These are phyloP conservation scores for Pogostemon cablin DNA, from an alignment of 257 asterid genomes.

Conservation along the genomic window DNA sequence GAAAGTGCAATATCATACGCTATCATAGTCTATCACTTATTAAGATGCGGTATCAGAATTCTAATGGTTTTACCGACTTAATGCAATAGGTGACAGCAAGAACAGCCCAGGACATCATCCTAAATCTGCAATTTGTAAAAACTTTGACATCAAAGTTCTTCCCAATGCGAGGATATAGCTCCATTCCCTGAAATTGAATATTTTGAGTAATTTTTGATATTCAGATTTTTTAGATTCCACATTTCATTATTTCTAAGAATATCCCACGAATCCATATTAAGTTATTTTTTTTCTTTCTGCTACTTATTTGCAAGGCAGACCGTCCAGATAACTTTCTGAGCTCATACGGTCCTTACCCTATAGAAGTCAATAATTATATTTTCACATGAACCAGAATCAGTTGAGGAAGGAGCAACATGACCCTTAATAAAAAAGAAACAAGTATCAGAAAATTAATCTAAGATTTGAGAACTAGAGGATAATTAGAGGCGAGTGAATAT, in stretches of 20 bases:
- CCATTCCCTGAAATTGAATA: slow-evolving; percentile 76
- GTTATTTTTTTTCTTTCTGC: slow-evolving; percentile 4
- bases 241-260: background rate
- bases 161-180: slow-evolving; percentile 96
- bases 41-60: background rate
- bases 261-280: slow-evolving; percentile 5
- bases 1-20: background rate
- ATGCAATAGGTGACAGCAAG: slow-evolving; percentile 94
- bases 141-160: slow-evolving; percentile 93
- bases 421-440: slow-evolving; percentile 56
- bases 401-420: slow-evolving; percentile 81
- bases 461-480: slow-evolving; percentile 19
- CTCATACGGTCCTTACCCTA: slow-evolving; percentile 63
- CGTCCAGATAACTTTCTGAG: background rate
- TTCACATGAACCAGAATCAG: slow-evolving; percentile 91
- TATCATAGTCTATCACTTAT: background rate
- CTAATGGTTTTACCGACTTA: slow-evolving; percentile 69
- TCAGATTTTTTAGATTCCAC: slow-evolving; percentile 28
- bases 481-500: slow-evolving; percentile 14
- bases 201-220: background rate
- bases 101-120: slow-evolving; percentile 99
- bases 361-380: slow-evolving; percentile 87
- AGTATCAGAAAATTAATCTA: slow-evolving; percentile 41
- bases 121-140: slow-evolving; percentile 95
- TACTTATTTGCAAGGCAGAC: slow-evolving; percentile 14